Conservation (phyloP, 2,329 filamentous ascomycete genomes). For the Fusarium palustre region DNA sequence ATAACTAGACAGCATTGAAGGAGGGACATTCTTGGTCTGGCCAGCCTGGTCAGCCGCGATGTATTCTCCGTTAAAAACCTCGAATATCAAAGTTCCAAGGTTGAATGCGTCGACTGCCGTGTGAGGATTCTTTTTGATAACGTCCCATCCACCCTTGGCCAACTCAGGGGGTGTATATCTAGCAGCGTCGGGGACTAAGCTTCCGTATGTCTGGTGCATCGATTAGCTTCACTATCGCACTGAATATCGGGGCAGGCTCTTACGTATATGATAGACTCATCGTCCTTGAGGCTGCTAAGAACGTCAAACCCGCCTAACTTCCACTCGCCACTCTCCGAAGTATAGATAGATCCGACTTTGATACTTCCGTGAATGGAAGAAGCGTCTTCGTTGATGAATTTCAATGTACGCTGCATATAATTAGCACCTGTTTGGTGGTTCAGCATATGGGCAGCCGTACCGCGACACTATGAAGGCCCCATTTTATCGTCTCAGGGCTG, state of each 20-base stretch:
- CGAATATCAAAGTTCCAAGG: constrained; percentile 85
- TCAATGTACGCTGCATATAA: constrained; percentile 79
- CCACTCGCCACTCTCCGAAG: constrained; percentile 97
- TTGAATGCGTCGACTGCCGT: constrained; percentile 89
- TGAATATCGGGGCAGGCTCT: constrained; percentile 9
- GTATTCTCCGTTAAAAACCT: constrained; percentile 91
- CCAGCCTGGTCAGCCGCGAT: constrained; percentile 80
- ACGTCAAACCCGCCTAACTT: constrained; percentile 95
- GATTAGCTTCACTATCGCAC: constrained; percentile 19
- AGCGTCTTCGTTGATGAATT: constrained; percentile 96
- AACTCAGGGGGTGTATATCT: constrained; percentile 91
- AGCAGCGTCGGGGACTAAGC: constrained; percentile 84
- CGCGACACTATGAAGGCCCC: constrained; percentile 89
- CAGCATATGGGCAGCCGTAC: constrained; percentile 58
- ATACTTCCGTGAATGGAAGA: constrained; percentile 90
- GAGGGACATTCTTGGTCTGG: constrained; percentile 87
- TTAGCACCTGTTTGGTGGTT: constrained; percentile 34
- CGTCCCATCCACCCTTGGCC: constrained; percentile 88
- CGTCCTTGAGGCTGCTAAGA: constrained; percentile 93
- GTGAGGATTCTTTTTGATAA: constrained; percentile 84
- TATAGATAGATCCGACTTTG: constrained; percentile 87
- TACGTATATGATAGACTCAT: constrained; percentile 91
- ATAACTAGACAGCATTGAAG: constrained; percentile 90
- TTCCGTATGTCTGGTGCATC: constrained; percentile 77
- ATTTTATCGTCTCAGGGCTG: constrained; percentile 93